Percentiles rank a stretch among this genome's conserved stretches.
Conservation (phyloP, 148 eudicot species). For the Limonium bicolor region DNA sequence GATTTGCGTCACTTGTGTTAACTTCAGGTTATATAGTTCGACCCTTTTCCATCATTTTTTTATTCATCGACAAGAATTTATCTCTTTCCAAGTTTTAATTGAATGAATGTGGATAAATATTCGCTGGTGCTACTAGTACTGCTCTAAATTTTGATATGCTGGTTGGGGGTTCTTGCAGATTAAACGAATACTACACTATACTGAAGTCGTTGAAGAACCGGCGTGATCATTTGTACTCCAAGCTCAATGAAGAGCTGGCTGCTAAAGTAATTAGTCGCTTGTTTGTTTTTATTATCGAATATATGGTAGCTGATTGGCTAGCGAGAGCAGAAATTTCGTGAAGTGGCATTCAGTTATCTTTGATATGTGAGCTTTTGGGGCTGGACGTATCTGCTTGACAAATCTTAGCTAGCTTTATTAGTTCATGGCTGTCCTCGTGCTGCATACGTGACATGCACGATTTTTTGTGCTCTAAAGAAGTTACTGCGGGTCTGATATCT, state of each 20-base stretch:
- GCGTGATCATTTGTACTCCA: conserved; percentile 53
- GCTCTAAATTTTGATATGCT: too few relatives aligned
- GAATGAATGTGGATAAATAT: background rate
- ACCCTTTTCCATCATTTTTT: too few relatives aligned
- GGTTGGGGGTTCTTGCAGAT: conserved; percentile 32
- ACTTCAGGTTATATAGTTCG: conserved; percentile 1
- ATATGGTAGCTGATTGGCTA: background rate
- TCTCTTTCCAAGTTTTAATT: background rate
- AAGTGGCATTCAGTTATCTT: background rate
- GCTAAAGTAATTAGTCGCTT: conserved; percentile 83
- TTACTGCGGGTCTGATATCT: too few relatives aligned
- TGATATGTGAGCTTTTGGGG: too few relatives aligned
- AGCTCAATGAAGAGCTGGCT: conserved; percentile 42
- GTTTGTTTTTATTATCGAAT: background rate
- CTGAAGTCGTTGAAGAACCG: conserved; percentile 49
- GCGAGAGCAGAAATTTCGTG: too few relatives aligned
- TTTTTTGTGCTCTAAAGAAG: too few relatives aligned
- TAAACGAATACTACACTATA: conserved; percentile 52
- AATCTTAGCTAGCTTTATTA: too few relatives aligned
- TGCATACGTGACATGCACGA: too few relatives aligned
- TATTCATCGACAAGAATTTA: too few relatives aligned
- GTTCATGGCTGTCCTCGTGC: too few relatives aligned
- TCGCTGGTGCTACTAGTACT: too few relatives aligned
- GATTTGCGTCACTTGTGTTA: conserved; percentile 2
- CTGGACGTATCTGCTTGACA: too few relatives aligned